These are phyloP conservation scores for Suillus sp. DNA, from an alignment of 768 basidiomycete genomes.

Conservation along the genomic window DNA sequence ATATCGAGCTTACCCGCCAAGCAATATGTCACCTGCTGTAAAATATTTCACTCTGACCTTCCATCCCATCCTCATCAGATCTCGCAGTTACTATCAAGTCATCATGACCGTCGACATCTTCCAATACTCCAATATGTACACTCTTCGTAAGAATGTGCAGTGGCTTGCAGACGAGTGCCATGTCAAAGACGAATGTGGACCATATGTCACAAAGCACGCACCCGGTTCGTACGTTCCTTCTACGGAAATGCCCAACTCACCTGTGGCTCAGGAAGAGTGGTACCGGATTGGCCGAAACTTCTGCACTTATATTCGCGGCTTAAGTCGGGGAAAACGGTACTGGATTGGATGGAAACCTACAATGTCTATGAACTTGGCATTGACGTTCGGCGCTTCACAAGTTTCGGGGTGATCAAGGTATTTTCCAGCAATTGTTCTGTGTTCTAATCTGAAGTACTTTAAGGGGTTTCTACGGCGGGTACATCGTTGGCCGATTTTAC, in stretches of 20 bases:
- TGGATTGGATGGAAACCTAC: conserved; percentile 85
- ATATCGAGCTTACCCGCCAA: conserved; percentile 76
- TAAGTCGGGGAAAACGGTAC: conserved; percentile 78
- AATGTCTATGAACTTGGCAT: conserved; percentile 73
- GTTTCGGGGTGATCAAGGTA: conserved; percentile 96
- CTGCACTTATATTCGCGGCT: conserved; percentile 86
- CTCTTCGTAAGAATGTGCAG: conserved; percentile 81
- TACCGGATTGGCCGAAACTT: conserved; percentile 87
- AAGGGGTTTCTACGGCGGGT: conserved; percentile 91
- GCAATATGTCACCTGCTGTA: conserved; percentile 93
- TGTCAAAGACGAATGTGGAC: conserved; percentile 88
- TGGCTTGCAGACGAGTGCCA: conserved; percentile 85
- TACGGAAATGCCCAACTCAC: background rate
- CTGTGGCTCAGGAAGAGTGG: conserved; percentile 45
- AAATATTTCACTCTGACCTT: conserved; percentile 28
- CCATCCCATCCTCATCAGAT: conserved; percentile 2
- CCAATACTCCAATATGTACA: conserved; percentile 98
- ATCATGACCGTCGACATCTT: conserved; percentile 98
- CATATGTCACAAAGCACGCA: conserved; percentile 71
- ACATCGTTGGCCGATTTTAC: conserved; percentile 87
- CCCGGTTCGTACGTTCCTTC: conserved; percentile 46
- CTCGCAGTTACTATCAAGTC: conserved; percentile 88
- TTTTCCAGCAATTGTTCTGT: background rate
- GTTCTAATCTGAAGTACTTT: background rate
- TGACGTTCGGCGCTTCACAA: conserved; percentile 92